A percentile compares a stretch with the other conserved stretches of the same genome.
Conservation (phyloP, 306 rosid genomes). For the Aeschynomene evenia region DNA sequence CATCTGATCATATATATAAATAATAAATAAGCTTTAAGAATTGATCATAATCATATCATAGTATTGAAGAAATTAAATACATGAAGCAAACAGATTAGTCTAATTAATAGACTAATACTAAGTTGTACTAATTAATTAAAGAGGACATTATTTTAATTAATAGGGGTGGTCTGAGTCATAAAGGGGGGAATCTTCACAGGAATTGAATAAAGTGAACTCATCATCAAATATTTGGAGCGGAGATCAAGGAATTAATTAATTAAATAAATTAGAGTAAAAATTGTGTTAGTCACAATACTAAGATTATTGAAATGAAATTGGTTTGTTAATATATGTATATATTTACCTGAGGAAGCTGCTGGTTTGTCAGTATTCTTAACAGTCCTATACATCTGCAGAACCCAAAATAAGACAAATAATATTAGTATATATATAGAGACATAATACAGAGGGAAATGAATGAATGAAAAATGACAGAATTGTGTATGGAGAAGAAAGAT, state of each 20-base stretch:
- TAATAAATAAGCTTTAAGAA: slow-evolving; percentile 2
- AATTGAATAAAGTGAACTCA: slow-evolving; percentile 29
- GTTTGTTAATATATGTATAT: no score
- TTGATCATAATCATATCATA: not conserved
- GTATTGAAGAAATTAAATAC: not conserved
- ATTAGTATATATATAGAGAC: not conserved
- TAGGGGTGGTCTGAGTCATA: slow-evolving; percentile 41
- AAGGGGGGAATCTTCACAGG: slow-evolving; percentile 48
- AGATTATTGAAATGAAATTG: no score
- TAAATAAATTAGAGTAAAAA: no score
- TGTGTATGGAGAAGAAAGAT: slow-evolving; percentile 10
- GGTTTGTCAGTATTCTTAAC: slow-evolving; percentile 94
- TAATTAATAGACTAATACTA: not conserved
- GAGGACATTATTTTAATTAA: slow-evolving; percentile 6
- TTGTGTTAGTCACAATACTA: slow-evolving; percentile 25
- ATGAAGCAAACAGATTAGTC: no score
- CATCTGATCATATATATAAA: slow-evolving; percentile 50
- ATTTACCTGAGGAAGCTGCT: slow-evolving; percentile 77
- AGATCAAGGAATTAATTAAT: slow-evolving; percentile 30
- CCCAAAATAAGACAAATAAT: slow-evolving; percentile 20
- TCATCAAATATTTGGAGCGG: slow-evolving; percentile 41
- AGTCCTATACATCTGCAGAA: slow-evolving; percentile 87
- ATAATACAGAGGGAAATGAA: not conserved
- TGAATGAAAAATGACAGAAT: not conserved
- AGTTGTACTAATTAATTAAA: slow-evolving; percentile 5